phyloP scores from a whole-genome alignment of 306 rosid species.

The Ziziphus jujuba region DNA sequence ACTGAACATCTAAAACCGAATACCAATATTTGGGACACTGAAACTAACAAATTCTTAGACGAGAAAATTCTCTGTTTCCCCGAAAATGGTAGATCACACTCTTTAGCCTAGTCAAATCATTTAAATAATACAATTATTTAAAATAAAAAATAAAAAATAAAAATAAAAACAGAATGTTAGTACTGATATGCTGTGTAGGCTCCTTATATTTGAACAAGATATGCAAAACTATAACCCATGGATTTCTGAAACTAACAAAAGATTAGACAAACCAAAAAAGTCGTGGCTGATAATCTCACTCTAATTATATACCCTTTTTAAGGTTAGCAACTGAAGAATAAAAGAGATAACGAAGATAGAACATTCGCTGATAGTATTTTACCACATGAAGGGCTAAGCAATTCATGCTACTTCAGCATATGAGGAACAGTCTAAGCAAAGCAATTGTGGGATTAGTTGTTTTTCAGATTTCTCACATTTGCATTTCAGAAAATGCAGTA shows the following conservation, averaged over 20 bases:
- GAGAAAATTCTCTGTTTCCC: slow-evolving; percentile 81
- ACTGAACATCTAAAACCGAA: neutral
- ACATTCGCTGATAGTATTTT: too few species aligned
- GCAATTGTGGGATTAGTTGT: too few species aligned
- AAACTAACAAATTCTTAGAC: slow-evolving; percentile 78
- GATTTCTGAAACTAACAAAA: neutral
- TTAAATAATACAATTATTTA: too few species aligned
- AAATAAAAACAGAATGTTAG: slow-evolving; percentile 19
- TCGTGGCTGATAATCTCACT: neutral
- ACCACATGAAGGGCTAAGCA: too few species aligned
- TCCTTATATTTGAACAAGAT: neutral
- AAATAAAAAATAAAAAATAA: too few species aligned
- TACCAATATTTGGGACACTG: slow-evolving; percentile 8
- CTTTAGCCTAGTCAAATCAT: slow-evolving; percentile 61
- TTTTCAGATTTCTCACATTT: too few species aligned
- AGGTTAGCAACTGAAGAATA: neutral
- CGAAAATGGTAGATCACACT: slow-evolving; percentile 77
- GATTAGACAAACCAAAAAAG: neutral
- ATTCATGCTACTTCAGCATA: too few species aligned
- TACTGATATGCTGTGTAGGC: neutral
- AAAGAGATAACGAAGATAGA: too few species aligned
- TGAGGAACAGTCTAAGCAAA: too few species aligned
- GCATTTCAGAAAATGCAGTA: neutral
- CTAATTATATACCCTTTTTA: neutral
- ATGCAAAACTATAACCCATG: neutral